Evolutionary conservation across 768 basidiomycete genomes (phyloP), one percentile per base, ranked within the genome.

Genomic region (Cystobasidium ongulense): DNA sequence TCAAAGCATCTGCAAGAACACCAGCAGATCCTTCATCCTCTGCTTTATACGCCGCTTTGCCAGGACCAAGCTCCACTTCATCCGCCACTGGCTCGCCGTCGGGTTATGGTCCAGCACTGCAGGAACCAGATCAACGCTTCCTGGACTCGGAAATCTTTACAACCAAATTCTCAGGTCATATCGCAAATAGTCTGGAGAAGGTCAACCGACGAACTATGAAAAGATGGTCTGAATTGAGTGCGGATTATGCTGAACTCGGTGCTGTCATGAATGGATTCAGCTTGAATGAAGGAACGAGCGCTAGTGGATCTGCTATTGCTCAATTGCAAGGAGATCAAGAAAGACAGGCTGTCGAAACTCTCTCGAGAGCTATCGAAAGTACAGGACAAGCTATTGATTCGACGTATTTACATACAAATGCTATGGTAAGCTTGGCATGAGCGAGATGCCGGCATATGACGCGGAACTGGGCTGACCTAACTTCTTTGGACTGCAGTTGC

Each of bases 111-210:
- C 68, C 68, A 15, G 90, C 93, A 17, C 83, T 98, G n/a, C 87
- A 91, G 62, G 85, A 88, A 73, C 92, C 96, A 15, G 96, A 99
- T 81, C 93, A 94, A 80, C 86, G 95, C 17, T 99, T 98, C 83
- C 84, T 91, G 41, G 96, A 99, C 80, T 95, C 92, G 0, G 96
- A 99, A 81, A 86, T 87, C 2, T 99, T 99, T 80, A 99, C 96
- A 1, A 87, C 87, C 81, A 96, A 95, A 82, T 99, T 98, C 80
- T 89, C 92, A 57, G 88, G 88, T 71, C 96, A 99, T 82, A 84
- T 99, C 70, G 85, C 86, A 68, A 91, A 93, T 1, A 90, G 88
- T 1, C 90, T 99, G 90, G 96, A 99, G 81, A 97, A 92, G 81
- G 91, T 98, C 27, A 94, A 95, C 21, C 86, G 95, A 64, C 84